A percentile compares a stretch with the other conserved stretches of the same genome.
phyloP scores from a whole-genome alignment of 345 rosid species.

The Eucalyptus albens region DNA sequence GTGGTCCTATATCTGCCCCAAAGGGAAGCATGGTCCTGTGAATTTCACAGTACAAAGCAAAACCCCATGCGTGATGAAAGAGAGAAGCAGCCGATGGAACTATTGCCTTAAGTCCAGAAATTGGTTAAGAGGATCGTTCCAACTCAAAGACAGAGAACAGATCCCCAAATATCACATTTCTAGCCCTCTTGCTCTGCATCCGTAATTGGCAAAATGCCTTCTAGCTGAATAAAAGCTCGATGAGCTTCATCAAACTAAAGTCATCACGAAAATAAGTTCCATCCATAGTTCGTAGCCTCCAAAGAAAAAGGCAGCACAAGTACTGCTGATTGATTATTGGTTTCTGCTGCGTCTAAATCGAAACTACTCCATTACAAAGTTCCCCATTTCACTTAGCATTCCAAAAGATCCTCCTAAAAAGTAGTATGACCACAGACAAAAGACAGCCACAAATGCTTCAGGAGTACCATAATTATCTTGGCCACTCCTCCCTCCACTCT shows the following conservation, averaged over 20 bases:
- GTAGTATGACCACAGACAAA: neutral
- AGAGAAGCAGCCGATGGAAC: neutral
- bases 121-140: neutral
- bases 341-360: too few species aligned
- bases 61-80: neutral
- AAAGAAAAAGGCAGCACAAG: neutral
- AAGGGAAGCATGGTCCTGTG: neutral
- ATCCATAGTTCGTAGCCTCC: neutral
- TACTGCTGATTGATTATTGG: neutral
- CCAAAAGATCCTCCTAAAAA: neutral
- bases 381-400: neutral
- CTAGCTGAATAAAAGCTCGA: neutral
- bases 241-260: neutral
- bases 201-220: neutral
- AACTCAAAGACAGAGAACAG: neutral
- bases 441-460: neutral
- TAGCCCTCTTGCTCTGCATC: neutral
- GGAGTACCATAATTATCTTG: neutral
- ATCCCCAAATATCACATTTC: neutral
- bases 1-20: neutral
- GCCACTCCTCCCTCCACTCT: neutral
- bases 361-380: neutral
- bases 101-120: neutral
- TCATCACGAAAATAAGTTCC: neutral
- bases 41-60: neutral